A percentile compares a stretch with the other conserved stretches of the same genome.
Conservation (phyloP, 2,329 filamentous ascomycete species). For the Claviceps digitariae region DNA sequence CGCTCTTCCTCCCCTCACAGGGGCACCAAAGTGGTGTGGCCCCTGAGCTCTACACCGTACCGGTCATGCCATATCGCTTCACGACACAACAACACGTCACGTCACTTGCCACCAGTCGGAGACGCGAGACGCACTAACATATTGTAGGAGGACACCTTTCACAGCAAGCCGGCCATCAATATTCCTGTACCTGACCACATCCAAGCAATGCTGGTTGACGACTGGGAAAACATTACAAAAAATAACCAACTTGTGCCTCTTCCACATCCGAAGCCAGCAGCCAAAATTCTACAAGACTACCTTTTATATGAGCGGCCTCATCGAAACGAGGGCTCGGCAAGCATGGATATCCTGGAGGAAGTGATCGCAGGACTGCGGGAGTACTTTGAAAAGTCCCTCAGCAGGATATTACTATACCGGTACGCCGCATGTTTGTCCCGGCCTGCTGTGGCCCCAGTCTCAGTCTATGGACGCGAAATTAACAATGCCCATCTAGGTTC, state of each 20-base stretch:
- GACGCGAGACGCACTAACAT: neutral
- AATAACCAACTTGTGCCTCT: slow-evolving; percentile 80
- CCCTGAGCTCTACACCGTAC: no score
- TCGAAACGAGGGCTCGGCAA: slow-evolving; percentile 51
- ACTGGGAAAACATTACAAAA: slow-evolving; percentile 98
- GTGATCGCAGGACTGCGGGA: slow-evolving; percentile 74
- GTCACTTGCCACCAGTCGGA: neutral
- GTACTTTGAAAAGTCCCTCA: slow-evolving; percentile 86
- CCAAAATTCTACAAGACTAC: slow-evolving; percentile 70
- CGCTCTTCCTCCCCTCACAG: neutral
- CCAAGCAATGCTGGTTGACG: slow-evolving; percentile 87
- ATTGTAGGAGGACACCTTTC: slow-evolving; percentile 72
- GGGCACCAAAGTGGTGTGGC: neutral
- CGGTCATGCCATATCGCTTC: neutral
- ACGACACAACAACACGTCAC: neutral
- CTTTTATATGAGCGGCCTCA: slow-evolving; percentile 54
- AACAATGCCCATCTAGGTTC: slow-evolving; percentile 41
- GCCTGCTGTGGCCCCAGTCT: neutral
- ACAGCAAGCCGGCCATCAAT: slow-evolving; percentile 71
- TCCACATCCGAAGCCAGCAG: slow-evolving; percentile 63
- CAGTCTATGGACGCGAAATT: neutral
- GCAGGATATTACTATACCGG: slow-evolving; percentile 77
- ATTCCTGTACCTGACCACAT: slow-evolving; percentile 77
- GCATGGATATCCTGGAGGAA: slow-evolving; percentile 79
- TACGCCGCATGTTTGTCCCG: slow-evolving; percentile 18